Percentiles rank a stretch among this genome's conserved stretches.
phyloP scores from a whole-genome alignment of 495 filamentous ascomycete genomes.

The Friedmanniomyces simplex region DNA sequence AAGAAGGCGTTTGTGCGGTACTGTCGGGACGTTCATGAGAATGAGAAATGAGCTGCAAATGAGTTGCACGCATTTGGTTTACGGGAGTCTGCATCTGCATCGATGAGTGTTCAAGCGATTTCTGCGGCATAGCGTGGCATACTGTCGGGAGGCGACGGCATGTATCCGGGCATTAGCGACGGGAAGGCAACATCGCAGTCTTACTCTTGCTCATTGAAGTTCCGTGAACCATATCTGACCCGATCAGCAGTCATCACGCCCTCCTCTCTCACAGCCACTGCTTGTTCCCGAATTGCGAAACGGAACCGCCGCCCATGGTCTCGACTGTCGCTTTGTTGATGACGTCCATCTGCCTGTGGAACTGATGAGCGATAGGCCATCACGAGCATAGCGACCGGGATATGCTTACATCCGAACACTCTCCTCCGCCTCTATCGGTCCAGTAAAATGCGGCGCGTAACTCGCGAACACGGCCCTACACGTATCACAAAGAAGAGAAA shows the following conservation, averaged over 20 bases:
- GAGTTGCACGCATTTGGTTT: background rate
- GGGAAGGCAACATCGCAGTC: too few relatives aligned
- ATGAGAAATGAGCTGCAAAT: background rate
- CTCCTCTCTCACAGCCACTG: slow-evolving; percentile 21
- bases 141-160: too few relatives aligned
- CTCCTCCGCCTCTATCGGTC: slow-evolving; percentile 19
- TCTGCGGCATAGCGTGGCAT: background rate
- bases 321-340: slow-evolving; percentile 15
- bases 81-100: background rate
- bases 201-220: too few relatives aligned
- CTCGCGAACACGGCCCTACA: slow-evolving; percentile 7
- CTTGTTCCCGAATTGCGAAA: slow-evolving; percentile 21
- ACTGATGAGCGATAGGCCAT: background rate
- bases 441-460: slow-evolving; percentile 21
- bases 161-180: too few relatives aligned
- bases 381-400: background rate
- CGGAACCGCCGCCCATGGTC: slow-evolving; percentile 16
- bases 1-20: slow-evolving; percentile 97
- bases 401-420: slow-evolving; percentile 12
- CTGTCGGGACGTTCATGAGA: slow-evolving; percentile 61
- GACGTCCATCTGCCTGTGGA: slow-evolving; percentile 14
- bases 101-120: background rate
- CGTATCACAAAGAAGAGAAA: background rate
- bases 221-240: too few relatives aligned
- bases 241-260: too few relatives aligned